These are phyloP conservation scores for Xylaria hypoxylon DNA, from an alignment of 2,329 filamentous ascomycete genomes.

Conservation along the genomic window DNA sequence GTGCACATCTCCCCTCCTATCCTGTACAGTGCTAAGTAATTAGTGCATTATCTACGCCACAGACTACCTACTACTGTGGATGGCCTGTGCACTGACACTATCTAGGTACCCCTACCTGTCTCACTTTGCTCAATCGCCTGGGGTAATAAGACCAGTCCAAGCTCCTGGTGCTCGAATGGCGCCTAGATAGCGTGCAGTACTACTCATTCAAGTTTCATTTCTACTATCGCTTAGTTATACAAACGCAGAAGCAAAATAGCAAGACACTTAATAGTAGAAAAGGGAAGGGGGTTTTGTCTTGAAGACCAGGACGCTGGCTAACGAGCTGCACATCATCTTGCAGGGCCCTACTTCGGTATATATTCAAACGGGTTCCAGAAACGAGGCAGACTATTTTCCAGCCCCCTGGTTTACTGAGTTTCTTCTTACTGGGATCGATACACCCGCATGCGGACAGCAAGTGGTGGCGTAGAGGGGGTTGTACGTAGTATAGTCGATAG, in stretches of 20 bases:
- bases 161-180: neutral
- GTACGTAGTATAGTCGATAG: too few relatives aligned
- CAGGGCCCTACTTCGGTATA: slow-evolving; percentile 13
- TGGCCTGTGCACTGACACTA: neutral
- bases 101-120: too few relatives aligned
- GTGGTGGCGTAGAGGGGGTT: too few relatives aligned
- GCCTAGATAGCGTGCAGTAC: too few relatives aligned
- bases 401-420: neutral
- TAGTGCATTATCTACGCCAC: neutral
- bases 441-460: too few relatives aligned
- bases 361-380: slow-evolving; percentile 1
- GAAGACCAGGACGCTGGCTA: neutral
- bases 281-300: neutral
- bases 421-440: too few relatives aligned
- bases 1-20: neutral
- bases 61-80: too few relatives aligned
- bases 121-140: neutral
- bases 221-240: neutral
- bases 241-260: slow-evolving; percentile 5
- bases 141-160: neutral
- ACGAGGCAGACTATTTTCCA: slow-evolving; percentile 3
- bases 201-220: neutral
- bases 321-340: slow-evolving; percentile 27
- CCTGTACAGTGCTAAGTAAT: slow-evolving; percentile 10
- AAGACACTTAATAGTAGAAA: slow-evolving; percentile 1